Evolutionary conservation across 768 basidiomycete genomes (phyloP).

Genomic region (Lentinula lateritia): DNA sequence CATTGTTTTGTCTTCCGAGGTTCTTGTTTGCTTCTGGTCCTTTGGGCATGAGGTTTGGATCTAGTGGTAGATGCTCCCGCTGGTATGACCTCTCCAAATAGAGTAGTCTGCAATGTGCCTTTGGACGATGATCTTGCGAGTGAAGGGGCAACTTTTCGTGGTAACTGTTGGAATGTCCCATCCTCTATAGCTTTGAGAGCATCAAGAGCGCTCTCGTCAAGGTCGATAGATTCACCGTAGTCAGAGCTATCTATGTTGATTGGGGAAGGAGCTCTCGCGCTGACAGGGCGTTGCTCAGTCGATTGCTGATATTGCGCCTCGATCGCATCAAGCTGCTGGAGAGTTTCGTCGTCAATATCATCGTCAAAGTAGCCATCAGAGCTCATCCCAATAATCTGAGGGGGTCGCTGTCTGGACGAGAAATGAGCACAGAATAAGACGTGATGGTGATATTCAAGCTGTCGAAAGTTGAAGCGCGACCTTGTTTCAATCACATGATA

Average conservation of each 20-base stretch:
- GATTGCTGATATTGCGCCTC: constrained; percentile 47
- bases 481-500: not conserved
- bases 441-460: not conserved
- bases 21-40: constrained; percentile 18
- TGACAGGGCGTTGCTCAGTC: constrained; percentile 14
- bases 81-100: constrained; percentile 56
- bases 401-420: not conserved
- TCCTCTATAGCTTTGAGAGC: constrained; percentile 49
- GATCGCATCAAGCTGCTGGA: constrained; percentile 63
- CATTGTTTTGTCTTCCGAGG: constrained; percentile 74
- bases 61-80: constrained; percentile 25
- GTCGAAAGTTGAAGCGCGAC: not conserved
- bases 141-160: constrained; percentile 36
- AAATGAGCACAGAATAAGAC: too few relatives aligned
- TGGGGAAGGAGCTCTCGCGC: constrained; percentile 13
- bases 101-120: constrained; percentile 55
- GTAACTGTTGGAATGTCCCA: constrained; percentile 37
- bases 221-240: constrained; percentile 39
- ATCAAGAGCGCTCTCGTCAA: constrained; percentile 55
- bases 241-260: constrained; percentile 8
- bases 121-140: constrained; percentile 23
- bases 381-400: constrained; percentile 44
- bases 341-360: constrained; percentile 49
- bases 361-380: constrained; percentile 76
- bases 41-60: constrained; percentile 29